Percentiles rank a stretch among this genome's conserved stretches.
phyloP scores from a whole-genome alignment of 177 flowering plant species.

The Telopea speciosissima region DNA sequence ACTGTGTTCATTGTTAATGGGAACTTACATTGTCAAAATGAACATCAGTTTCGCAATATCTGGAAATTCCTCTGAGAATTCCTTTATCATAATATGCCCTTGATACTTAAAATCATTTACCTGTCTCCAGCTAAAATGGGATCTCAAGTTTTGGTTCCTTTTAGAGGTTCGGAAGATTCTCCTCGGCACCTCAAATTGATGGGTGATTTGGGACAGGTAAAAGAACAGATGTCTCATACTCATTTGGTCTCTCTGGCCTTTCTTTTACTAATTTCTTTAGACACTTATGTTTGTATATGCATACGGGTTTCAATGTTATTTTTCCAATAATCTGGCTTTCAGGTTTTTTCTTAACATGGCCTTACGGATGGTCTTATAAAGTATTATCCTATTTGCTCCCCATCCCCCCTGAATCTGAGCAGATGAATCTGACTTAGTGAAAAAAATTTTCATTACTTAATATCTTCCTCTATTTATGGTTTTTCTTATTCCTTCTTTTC shows the following conservation, averaged over 20 bases:
- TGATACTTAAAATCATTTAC: slow-evolving; percentile 3
- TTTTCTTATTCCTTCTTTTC: not conserved
- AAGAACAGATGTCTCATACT: not conserved
- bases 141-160: slow-evolving; percentile 91
- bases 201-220: slow-evolving; percentile 99
- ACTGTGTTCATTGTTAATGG: not conserved
- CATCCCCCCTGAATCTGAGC: no score
- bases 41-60: not conserved
- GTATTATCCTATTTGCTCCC: no score
- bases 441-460: no score
- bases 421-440: no score
- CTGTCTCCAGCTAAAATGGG: slow-evolving; percentile 83
- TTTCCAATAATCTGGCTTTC: no score
- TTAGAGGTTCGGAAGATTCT: slow-evolving; percentile 90
- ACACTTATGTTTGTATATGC: no score
- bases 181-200: slow-evolving; percentile 95
- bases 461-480: not conserved
- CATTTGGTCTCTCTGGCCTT: not conserved
- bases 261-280: not conserved
- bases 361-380: no score
- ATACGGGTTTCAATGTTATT: no score
- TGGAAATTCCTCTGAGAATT: not conserved
- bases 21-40: not conserved
- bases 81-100: not conserved
- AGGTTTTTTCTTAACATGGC: no score